Evolutionary conservation across 179 eudicot genomes (phyloP).

Genomic region (Amaranthus tricolor): DNA sequence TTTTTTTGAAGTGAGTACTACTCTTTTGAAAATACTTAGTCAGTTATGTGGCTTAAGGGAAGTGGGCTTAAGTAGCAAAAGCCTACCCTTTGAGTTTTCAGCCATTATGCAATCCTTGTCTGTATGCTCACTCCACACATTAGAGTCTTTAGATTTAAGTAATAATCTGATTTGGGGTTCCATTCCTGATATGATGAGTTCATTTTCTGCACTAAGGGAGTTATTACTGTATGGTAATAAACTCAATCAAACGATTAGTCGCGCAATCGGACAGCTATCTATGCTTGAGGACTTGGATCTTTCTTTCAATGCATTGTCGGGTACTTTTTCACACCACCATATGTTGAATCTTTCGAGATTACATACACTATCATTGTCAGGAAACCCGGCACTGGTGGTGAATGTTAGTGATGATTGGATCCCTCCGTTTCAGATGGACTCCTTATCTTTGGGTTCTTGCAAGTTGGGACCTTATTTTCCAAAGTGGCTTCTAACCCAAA

Average conservation of each 20-base stretch:
- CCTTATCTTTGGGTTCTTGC: slow-evolving; percentile 14
- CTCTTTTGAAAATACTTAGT: slow-evolving; percentile 5
- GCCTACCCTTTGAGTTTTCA: slow-evolving; percentile 9
- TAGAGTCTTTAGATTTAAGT: slow-evolving; percentile 15
- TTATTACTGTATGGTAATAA: neutral
- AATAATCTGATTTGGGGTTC: slow-evolving; percentile 17
- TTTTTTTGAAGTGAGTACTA: neutral
- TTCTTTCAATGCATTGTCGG: slow-evolving; percentile 3
- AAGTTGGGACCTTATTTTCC: slow-evolving; percentile 40
- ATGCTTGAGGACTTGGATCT: slow-evolving; percentile 9
- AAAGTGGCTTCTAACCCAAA: slow-evolving; percentile 31
- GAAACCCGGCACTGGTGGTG: slow-evolving; percentile 15
- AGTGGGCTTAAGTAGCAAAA: slow-evolving; percentile 1
- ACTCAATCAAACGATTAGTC: slow-evolving; percentile 14
- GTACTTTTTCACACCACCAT: neutral
- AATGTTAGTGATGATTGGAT: slow-evolving; percentile 20
- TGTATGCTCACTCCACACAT: slow-evolving; percentile 9
- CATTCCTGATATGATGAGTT: slow-evolving; percentile 19
- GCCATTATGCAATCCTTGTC: slow-evolving; percentile 14
- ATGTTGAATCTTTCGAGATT: slow-evolving; percentile 22
- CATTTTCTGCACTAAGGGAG: slow-evolving; percentile 7
- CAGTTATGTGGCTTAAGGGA: slow-evolving; percentile 11
- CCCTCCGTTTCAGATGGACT: slow-evolving; percentile 29
- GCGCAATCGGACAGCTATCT: slow-evolving; percentile 7
- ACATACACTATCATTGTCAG: neutral